Conservation (phyloP, 2,329 filamentous ascomycete species). For the Sordariomycetes sp. region DNA sequence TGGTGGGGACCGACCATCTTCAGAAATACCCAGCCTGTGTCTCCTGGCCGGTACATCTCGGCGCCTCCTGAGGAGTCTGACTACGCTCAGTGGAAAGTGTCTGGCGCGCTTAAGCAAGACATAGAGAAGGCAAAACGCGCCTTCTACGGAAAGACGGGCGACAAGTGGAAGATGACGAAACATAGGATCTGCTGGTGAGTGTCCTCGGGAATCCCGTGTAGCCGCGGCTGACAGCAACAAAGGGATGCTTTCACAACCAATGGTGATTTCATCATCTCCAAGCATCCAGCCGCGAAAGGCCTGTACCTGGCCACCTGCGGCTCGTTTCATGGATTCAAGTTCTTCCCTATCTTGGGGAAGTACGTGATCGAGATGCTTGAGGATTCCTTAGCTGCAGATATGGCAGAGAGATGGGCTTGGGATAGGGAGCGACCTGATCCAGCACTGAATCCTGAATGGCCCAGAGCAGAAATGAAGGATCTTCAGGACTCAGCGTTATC, state of each 20-base stretch:
- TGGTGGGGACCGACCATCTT: constrained; percentile 56
- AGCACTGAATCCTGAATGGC: constrained; percentile 43
- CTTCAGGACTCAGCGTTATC: constrained; percentile 24
- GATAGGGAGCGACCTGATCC: constrained; percentile 49
- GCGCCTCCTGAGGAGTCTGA: constrained; percentile 45
- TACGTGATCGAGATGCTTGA: constrained; percentile 51
- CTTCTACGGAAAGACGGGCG: constrained; percentile 49
- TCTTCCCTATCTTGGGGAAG: constrained; percentile 54
- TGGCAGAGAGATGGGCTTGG: constrained; percentile 44
- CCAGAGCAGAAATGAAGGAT: constrained; percentile 47
- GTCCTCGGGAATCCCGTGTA: neutral
- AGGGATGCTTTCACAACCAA: constrained; percentile 59
- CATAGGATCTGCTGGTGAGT: constrained; percentile 59
- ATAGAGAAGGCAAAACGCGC: constrained; percentile 45
- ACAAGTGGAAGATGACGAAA: constrained; percentile 48
- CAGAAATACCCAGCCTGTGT: constrained; percentile 41
- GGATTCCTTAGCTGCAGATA: constrained; percentile 29
- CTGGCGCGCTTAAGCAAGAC: constrained; percentile 45
- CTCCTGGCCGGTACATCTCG: constrained; percentile 45
- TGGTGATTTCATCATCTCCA: constrained; percentile 54
- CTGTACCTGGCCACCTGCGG: constrained; percentile 56
- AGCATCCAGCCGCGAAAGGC: constrained; percentile 38
- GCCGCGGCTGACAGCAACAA: neutral
- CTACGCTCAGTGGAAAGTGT: constrained; percentile 55
- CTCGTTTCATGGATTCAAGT: constrained; percentile 61